Evolutionary conservation across 2,329 filamentous ascomycete genomes (phyloP), one percentile per base, ranked within the genome.

Genomic region (Diaporthe sp.): DNA sequence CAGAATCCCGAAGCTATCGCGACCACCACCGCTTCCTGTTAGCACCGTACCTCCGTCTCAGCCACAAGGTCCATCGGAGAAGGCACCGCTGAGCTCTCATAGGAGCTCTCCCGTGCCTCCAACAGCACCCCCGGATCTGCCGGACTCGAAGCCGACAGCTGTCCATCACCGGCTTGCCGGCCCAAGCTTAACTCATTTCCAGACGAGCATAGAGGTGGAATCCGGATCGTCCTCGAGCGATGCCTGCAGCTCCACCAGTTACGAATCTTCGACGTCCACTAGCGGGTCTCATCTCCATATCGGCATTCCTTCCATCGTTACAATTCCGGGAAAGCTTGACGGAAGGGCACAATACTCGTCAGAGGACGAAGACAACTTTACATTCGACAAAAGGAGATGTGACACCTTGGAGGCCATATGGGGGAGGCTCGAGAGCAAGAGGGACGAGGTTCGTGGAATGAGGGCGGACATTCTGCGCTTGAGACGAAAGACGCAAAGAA

Each of bases 391-490:
- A 35, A 35, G 15, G 10, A 35, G 7, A 17, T 39, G 13, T n/a
- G 56, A 58, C 9, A 39, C 42, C 22, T n/a, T 71, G 58, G 61
- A 65, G 50, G 19, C 27, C 19, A 66, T 39, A 47, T 71, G 72
- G 72, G 32, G 30, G 25, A 53, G 66, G 27, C 75, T 83, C 39
- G 79, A 82, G 73, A 68, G 75, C 5, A 77, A 78, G 19, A 79
- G 80, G n/a, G 79, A 78, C n/a, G 75, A 77, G 37, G 27, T 61
- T 8, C n/a, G 17, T 3, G 37, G 37, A 10, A 72, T 71, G 27
- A 75, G 68, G 44, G 56, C 61, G 4, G 68, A 63, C 8, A 71
- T 75, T 8, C 15, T 55, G n/a, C 13, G 39, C 27, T 70, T 44
- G 47, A 73, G 61, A 25, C 32, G 15, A 12, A 35, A 61, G 39